phyloP scores from a whole-genome alignment of 108 stramenopile genomes.

The Pseudonitzschia delicatissima region DNA sequence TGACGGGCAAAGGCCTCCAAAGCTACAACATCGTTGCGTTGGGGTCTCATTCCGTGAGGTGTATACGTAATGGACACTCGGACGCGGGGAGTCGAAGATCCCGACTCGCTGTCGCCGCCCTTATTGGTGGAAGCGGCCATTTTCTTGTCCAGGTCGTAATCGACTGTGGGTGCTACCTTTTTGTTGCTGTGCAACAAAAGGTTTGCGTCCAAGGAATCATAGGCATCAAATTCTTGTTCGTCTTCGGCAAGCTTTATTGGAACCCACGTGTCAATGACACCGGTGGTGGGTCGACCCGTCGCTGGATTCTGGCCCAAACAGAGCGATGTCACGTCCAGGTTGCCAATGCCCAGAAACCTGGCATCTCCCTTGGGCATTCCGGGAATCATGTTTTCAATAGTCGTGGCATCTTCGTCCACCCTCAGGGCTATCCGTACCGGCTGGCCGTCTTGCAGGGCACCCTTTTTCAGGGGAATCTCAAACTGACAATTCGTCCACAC shows the following conservation, averaged over 20 bases:
- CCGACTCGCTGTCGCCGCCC: not conserved
- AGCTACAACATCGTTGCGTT: slow-evolving; percentile 67
- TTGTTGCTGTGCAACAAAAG: not conserved
- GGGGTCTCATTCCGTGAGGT: slow-evolving; percentile 72
- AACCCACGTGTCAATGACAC: slow-evolving; percentile 65
- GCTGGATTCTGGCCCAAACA: slow-evolving; percentile 48
- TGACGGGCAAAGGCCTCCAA: slow-evolving; percentile 83
- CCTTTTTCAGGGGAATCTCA: slow-evolving; percentile 60
- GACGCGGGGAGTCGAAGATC: slow-evolving; percentile 42
- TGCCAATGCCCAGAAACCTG: slow-evolving; percentile 63
- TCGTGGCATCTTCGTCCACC: slow-evolving; percentile 69
- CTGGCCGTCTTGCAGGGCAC: slow-evolving; percentile 50
- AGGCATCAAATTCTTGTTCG: not conserved
- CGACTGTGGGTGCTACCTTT: not conserved
- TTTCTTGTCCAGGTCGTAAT: slow-evolving; percentile 2
- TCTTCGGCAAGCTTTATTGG: slow-evolving; percentile 35
- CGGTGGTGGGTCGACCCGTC: slow-evolving; percentile 39
- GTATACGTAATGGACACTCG: slow-evolving; percentile 70
- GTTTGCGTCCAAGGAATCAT: not conserved
- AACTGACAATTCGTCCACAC: slow-evolving; percentile 59
- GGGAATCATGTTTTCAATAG: slow-evolving; percentile 49
- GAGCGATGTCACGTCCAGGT: slow-evolving; percentile 64
- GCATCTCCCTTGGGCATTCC: slow-evolving; percentile 37
- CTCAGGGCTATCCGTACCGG: slow-evolving; percentile 45
- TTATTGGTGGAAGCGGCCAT: not conserved